These are phyloP conservation scores for Boletus reticuloceps DNA, from an alignment of 768 basidiomycete genomes.

Conservation along the genomic window DNA sequence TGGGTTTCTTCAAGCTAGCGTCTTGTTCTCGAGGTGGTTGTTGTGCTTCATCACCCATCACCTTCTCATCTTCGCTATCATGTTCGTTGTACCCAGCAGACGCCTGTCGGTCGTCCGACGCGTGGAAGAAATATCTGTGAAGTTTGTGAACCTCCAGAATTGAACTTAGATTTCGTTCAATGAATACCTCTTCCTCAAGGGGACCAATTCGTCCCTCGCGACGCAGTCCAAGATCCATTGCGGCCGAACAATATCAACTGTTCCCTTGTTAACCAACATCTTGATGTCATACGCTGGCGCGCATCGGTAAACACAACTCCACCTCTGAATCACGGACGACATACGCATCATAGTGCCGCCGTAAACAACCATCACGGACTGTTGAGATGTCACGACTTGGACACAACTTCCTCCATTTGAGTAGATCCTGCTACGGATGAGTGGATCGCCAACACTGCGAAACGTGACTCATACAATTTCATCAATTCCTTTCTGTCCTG, in stretches of 20 bases:
- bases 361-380: slow-evolving; percentile 59
- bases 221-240: slow-evolving; percentile 82
- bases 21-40: slow-evolving; percentile 18
- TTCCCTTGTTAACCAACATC: slow-evolving; percentile 65
- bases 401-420: slow-evolving; percentile 65
- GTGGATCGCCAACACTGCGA: background rate
- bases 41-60: slow-evolving; percentile 11
- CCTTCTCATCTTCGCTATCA: slow-evolving; percentile 36
- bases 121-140: slow-evolving; percentile 76
- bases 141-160: background rate
- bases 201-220: slow-evolving; percentile 49
- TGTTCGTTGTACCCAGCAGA: slow-evolving; percentile 51
- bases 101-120: slow-evolving; percentile 49
- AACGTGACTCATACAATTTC: slow-evolving; percentile 49
- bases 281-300: slow-evolving; percentile 66
- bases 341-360: slow-evolving; percentile 67
- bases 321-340: slow-evolving; percentile 24
- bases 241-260: slow-evolving; percentile 73
- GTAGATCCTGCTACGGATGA: slow-evolving; percentile 50
- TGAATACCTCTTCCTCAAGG: slow-evolving; percentile 64
- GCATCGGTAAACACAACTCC: background rate
- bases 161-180: background rate
- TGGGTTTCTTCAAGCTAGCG: background rate
- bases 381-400: slow-evolving; percentile 57
- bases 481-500: slow-evolving; percentile 68